Base-by-base conservation (phyloP, 2,329 filamentous ascomycete species). In the Monosporascus sp. region DNA sequence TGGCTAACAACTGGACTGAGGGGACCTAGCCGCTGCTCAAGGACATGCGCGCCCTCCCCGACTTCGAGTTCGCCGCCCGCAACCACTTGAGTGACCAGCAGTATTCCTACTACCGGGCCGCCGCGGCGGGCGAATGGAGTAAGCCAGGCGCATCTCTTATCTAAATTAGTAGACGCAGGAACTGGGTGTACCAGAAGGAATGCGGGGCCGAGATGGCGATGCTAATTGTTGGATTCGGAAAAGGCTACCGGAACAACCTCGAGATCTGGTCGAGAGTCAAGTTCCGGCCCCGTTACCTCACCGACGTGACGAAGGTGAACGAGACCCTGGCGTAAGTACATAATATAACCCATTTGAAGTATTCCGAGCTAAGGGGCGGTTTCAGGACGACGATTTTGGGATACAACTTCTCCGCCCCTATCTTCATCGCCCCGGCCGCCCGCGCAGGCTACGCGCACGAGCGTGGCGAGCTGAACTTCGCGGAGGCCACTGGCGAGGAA, bases 21-120 rank as follows among this genome's bases (percentile, higher is more conserved):
- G 69, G 69, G 22, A 58, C 58, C 5, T 65, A 73, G 8, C 72
- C 74, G 17, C 61, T 63, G 22, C 68, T 78, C 9, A 66, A 70
- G 48, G 68, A 69, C 22, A 73, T 79, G 19, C 67, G 73, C 0
- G 72, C 70, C 14, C 65, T 79, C 14, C 74, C 74, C 7, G 77
- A 79, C 64, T 80, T 80, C 52, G 75, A 79, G 50, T 79, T 69
- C 64, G 74, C 73, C 4, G 77, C 76, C 19, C 69, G 73, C 14
- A 71, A 74, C 52, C 66, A 71, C 56, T 65, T 79, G 58, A 70
- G 70, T 50, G 61, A 61, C 31, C 67, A 70, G 22, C 60, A 72
- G 27, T 79, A 77, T 55, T 72, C 75, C 16, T 79, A 76, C 66
- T 79, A 79, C 65, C 72, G 76, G 27, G 75, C 72, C 52, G 77